phyloP scores from a whole-genome alignment of 78 protist genomes.

The Tieghemostelium lacteum region DNA sequence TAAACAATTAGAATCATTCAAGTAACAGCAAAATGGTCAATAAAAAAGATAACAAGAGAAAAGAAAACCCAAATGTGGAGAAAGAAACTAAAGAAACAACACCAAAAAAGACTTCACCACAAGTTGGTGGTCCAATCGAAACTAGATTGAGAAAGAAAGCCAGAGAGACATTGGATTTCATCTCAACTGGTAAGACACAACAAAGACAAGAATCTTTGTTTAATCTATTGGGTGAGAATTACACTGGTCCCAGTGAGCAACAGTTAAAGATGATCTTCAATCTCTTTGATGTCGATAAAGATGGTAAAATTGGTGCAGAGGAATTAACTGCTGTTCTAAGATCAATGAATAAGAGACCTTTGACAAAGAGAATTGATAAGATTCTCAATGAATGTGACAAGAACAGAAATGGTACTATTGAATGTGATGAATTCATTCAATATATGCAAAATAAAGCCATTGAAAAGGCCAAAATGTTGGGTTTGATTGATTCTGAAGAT shows the following conservation, averaged over 20 bases:
- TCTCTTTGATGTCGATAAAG: constrained; percentile 3
- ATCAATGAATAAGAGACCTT: constrained; percentile 60
- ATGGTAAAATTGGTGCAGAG: constrained; percentile 45
- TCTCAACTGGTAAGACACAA: constrained; percentile 18
- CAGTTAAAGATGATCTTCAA: constrained; percentile 56
- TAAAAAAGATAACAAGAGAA: too few species aligned
- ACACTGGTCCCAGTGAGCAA: constrained; percentile 65
- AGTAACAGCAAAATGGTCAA: too few species aligned
- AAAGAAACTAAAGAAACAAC: too few species aligned
- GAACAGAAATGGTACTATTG: constrained; percentile 25
- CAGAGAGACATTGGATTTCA: constrained; percentile 56
- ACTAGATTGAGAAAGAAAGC: constrained; percentile 64
- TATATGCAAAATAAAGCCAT: constrained; percentile 68
- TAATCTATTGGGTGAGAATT: constrained; percentile 52
- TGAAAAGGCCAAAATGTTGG: constrained; percentile 40
- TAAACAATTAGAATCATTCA: too few species aligned
- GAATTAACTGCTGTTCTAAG: constrained; percentile 42
- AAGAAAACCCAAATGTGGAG: too few species aligned
- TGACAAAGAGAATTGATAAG: constrained; percentile 61
- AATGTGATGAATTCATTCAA: constrained; percentile 45
- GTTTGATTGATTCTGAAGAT: constrained; percentile 3
- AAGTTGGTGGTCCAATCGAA: too few species aligned
- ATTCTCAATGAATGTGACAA: constrained; percentile 27
- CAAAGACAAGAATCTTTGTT: constrained; percentile 52
- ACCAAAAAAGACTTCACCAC: too few species aligned